A percentile compares a stretch with the other conserved stretches of the same genome.
Conservation (phyloP, 2,329 filamentous ascomycete species). For the Eutypa lata region DNA sequence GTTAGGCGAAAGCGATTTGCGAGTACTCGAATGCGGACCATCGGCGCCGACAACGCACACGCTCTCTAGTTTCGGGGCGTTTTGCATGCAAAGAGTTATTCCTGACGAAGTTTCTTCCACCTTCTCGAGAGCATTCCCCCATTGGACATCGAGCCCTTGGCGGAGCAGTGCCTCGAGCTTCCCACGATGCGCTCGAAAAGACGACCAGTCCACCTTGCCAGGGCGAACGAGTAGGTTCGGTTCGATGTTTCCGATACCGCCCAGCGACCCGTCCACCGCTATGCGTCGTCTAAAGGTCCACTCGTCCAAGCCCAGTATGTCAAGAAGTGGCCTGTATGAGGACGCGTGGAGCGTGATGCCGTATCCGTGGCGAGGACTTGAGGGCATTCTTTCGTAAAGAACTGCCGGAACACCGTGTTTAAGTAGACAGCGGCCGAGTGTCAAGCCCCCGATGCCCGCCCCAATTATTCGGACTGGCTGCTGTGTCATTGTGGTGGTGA, state of each 20-base stretch:
- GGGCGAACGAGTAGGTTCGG: too few species aligned
- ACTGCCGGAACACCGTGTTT: background rate
- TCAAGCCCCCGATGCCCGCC: slow-evolving; percentile 1
- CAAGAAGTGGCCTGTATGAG: background rate
- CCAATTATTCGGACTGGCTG: background rate
- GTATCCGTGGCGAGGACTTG: background rate
- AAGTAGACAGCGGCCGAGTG: slow-evolving; percentile 1
- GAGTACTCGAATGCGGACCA: slow-evolving; percentile 2
- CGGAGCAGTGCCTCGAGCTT: background rate
- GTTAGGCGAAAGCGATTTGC: background rate
- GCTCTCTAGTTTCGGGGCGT: background rate
- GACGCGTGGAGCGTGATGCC: slow-evolving; percentile 1
- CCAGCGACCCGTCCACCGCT: too few species aligned
- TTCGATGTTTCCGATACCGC: too few species aligned
- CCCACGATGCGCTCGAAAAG: background rate
- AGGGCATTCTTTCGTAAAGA: background rate
- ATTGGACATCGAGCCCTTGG: slow-evolving; percentile 1
- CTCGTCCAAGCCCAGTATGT: slow-evolving; percentile 1
- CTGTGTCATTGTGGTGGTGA: too few species aligned
- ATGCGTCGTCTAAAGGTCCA: background rate
- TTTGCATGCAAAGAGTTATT: background rate
- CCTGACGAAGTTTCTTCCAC: slow-evolving; percentile 1
- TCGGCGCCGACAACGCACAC: background rate
- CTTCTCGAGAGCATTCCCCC: background rate
- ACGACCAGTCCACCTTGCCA: background rate